These are phyloP conservation scores for Paxillus involutus DNA, from an alignment of 768 basidiomycete genomes.

Conservation along the genomic window DNA sequence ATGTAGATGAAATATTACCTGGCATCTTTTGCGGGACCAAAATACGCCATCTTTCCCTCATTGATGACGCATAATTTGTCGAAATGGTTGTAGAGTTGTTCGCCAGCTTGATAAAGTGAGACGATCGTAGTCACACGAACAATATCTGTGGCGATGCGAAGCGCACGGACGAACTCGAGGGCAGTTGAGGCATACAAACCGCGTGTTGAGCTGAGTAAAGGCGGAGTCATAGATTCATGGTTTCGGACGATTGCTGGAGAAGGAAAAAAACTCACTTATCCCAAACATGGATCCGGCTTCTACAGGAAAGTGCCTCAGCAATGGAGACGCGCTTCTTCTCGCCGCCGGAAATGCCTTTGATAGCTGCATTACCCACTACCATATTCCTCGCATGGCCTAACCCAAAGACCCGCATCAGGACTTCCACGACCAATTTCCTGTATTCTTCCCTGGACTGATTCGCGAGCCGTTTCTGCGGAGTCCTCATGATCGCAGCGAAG, in stretches of 20 bases:
- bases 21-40: no score
- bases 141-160: slow-evolving; percentile 64
- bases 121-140: slow-evolving; percentile 61
- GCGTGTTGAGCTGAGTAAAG: slow-evolving; percentile 53
- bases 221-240: not conserved
- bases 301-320: slow-evolving; percentile 63
- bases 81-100: slow-evolving; percentile 61
- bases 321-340: slow-evolving; percentile 86
- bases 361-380: slow-evolving; percentile 72
- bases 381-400: slow-evolving; percentile 71
- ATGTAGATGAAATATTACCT: slow-evolving; percentile 56
- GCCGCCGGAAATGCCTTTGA: slow-evolving; percentile 75
- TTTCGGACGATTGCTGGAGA: not conserved
- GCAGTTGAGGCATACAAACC: slow-evolving; percentile 71
- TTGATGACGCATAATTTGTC: slow-evolving; percentile 67
- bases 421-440: slow-evolving; percentile 36
- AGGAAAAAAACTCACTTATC: slow-evolving; percentile 55
- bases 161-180: slow-evolving; percentile 66
- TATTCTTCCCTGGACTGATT: slow-evolving; percentile 27
- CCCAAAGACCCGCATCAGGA: slow-evolving; percentile 71
- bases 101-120: slow-evolving; percentile 85
- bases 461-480: slow-evolving; percentile 31
- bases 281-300: slow-evolving; percentile 68
- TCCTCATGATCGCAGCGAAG: slow-evolving; percentile 54
- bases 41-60: slow-evolving; percentile 56